A percentile compares a stretch with the other conserved stretches of the same genome.
phyloP scores from a whole-genome alignment of 2,329 filamentous ascomycete genomes.

The Cryphonectria carpinicola region DNA sequence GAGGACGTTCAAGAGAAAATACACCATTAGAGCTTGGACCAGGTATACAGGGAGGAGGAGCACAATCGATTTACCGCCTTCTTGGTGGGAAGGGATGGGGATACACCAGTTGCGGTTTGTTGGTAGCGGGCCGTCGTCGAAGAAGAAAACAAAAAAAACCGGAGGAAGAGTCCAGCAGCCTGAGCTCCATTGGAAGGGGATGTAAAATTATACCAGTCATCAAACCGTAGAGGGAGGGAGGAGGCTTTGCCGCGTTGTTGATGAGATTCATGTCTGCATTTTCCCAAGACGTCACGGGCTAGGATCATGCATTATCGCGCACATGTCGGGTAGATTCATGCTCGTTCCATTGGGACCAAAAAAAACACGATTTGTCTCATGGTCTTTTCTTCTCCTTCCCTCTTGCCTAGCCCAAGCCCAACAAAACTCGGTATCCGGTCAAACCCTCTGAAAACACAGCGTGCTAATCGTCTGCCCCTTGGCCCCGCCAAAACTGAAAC shows the following conservation, averaged over 20 bases:
- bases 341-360: background rate
- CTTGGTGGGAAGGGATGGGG: background rate
- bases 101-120: conserved; percentile 22
- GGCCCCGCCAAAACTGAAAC: conserved; percentile 86
- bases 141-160: background rate
- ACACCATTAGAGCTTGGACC: conserved; percentile 28
- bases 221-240: conserved; percentile 19
- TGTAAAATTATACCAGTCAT: conserved; percentile 28
- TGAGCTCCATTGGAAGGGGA: conserved; percentile 17
- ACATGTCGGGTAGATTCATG: background rate
- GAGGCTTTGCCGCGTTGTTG: conserved; percentile 24
- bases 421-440: background rate
- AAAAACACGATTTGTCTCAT: background rate
- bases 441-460: conserved; percentile 69
- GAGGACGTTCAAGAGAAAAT: conserved; percentile 27
- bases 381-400: background rate
- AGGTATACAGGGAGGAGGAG: conserved; percentile 27
- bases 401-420: too few relatives aligned
- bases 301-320: background rate
- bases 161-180: conserved; percentile 17
- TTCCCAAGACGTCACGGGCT: conserved; percentile 5
- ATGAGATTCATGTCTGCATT: conserved; percentile 20
- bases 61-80: conserved; percentile 9
- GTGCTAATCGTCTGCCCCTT: conserved; percentile 90
- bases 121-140: conserved; percentile 17